Evolutionary conservation across 768 basidiomycete genomes (phyloP), one percentile per base, ranked within the genome.

Genomic region (Cyclocybe aegerita): DNA sequence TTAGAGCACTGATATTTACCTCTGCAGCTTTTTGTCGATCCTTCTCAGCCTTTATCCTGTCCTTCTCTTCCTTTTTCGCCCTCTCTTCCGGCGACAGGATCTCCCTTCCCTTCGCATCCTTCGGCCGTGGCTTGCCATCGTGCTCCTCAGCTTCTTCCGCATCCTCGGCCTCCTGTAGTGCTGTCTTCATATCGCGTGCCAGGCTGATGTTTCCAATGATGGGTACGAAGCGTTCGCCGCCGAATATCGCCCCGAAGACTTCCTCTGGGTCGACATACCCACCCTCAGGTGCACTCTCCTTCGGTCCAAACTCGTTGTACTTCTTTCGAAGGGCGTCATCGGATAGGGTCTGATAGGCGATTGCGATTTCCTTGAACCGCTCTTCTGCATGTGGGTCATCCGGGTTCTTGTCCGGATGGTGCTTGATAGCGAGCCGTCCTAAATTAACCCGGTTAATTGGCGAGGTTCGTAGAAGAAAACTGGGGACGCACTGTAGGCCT

Each of bases 321-420:
- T 93, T 92, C 56, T 80, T 78, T 10, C 93, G 82, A 7, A 93
- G 78, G 1, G 58, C 69, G 3, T 84, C 80, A 55, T 94, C 91
- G 1, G 89, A 91, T 5, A 94, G 80, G 0, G 89, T 91, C 63
- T 92, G 89, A 63, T 88, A 92, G 2, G 93, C 93, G 43, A 93
- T 89, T 0, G 93, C 90, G 54, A 96, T 93, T 55, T 88, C 80
- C 62, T 93, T 93, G 76, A 93, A 93, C n/a, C 83, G 80, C 53
- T 91, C 91, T 60, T 90, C 91, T 0, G 93, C 91, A 17, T 76
- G 68, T 0, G 90, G 92, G 66, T 94, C 92, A 60, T 88, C 83
- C 0, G 83, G 90, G 63, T 95, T 93, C 76, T 94, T 94, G 78
- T 94, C 92, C 0, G 92, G 92, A 65, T 93, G 92, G 60, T 87